These are phyloP conservation scores for Pseudocercospora crystallina DNA, from an alignment of 2,329 filamentous ascomycete genomes.

Conservation along the genomic window DNA sequence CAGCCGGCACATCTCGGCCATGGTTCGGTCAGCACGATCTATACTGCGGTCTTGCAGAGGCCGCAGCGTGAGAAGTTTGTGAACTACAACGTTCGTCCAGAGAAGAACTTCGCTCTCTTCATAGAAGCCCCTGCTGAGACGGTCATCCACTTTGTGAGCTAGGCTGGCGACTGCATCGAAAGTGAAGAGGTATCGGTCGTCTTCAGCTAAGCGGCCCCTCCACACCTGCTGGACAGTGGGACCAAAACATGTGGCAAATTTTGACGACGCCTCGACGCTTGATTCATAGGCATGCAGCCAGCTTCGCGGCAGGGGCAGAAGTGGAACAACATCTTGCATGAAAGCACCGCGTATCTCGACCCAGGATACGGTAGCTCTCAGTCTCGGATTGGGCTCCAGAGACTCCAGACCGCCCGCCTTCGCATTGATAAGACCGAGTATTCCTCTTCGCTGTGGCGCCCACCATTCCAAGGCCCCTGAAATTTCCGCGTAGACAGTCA, in stretches of 20 bases:
- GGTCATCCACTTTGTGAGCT: neutral
- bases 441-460: constrained; percentile 5
- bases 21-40: too few relatives aligned
- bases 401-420: too few relatives aligned
- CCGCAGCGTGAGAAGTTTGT: neutral
- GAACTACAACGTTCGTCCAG: neutral
- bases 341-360: neutral
- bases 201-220: too few relatives aligned
- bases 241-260: too few relatives aligned
- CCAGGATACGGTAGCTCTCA: neutral
- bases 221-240: too few relatives aligned
- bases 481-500: constrained; percentile 2
- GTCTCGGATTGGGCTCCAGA: neutral
- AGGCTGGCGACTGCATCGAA: neutral
- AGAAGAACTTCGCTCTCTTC: neutral
- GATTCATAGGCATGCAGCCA: neutral
- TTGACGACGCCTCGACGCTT: too few relatives aligned
- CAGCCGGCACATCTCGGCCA: neutral
- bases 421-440: neutral
- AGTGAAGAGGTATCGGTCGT: too few relatives aligned
- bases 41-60: too few relatives aligned
- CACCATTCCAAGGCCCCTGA: constrained; percentile 2
- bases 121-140: neutral
- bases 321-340: neutral
- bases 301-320: neutral